Conservation (phyloP, 2,329 filamentous ascomycete genomes). For the Colletotrichum tofieldiae region DNA sequence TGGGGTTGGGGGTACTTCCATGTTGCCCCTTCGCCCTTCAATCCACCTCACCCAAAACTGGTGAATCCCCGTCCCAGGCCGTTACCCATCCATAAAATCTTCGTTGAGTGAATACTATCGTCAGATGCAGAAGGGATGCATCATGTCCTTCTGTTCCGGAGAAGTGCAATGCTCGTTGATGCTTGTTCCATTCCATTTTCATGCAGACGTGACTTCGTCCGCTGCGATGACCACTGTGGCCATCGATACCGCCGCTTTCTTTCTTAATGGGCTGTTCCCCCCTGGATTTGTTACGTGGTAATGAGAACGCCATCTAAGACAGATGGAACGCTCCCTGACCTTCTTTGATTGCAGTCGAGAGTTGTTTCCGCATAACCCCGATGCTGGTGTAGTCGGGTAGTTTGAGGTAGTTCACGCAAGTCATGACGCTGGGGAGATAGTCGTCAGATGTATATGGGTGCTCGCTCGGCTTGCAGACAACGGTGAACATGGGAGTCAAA, state of each 20-base stretch:
- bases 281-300: background rate
- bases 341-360: slow-evolving; percentile 91
- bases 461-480: slow-evolving; percentile 99
- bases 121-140: slow-evolving; percentile 2
- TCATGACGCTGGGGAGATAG: slow-evolving; percentile 99
- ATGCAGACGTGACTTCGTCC: slow-evolving; percentile 2
- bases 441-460: slow-evolving; percentile 94
- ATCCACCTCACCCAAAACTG: slow-evolving; percentile 32
- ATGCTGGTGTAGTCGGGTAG: slow-evolving; percentile 92
- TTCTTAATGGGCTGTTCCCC: background rate
- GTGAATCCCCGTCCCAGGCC: slow-evolving; percentile 21
- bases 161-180: slow-evolving; percentile 17
- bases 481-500: slow-evolving; percentile 98
- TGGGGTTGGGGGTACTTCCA: slow-evolving; percentile 23
- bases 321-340: slow-evolving; percentile 98
- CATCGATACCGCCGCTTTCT: slow-evolving; percentile 7
- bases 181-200: slow-evolving; percentile 18
- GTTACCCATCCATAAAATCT: slow-evolving; percentile 38
- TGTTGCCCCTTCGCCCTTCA: slow-evolving; percentile 25
- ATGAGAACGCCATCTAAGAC: slow-evolving; percentile 69
- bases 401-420: slow-evolving; percentile 99
- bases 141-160: slow-evolving; percentile 5
- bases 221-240: slow-evolving; percentile 3
- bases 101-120: slow-evolving; percentile 29
- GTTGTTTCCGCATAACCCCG: slow-evolving; percentile 81